Base-by-base conservation (phyloP, 192 early-diverging fungal genomes). In the Funneliformis geosporum region DNA sequence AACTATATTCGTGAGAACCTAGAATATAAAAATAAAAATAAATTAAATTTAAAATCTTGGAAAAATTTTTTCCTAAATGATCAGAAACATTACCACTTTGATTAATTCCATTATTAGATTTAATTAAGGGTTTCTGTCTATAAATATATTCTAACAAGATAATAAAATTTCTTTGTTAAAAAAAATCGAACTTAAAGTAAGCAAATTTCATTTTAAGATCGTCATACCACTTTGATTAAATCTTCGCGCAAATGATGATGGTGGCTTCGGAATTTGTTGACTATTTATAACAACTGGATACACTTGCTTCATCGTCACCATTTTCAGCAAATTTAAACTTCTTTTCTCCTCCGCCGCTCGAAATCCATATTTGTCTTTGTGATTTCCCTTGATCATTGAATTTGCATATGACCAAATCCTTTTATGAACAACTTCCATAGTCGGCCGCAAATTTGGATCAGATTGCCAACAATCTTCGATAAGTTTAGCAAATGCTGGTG, bases 381-480 rank as follows among this genome's bases (percentile, higher is more conserved):
- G 47, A 50, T 50, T 50, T 50, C 47, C 47, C 18, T 16, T 50
- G 18, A 50, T 50, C 47, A 50, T 50, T 50, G 47, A 50, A 50
- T 50, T 50, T 50, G 47, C 14, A 16, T 18, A 70, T 43, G 16
- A 18, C 39, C 27, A 70, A n/a, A 70, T 27, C 5, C 18, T 70
- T 6, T 27, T n/a, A n/a, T 9, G 28, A n/a, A 70, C 27, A 43
- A 21, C 6, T 40, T 27, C 68, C 18, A 39, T 39, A 0, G 28
- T 70, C 40, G 84, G 84, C 16, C 84, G 60, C 0, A 73, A 79
- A 21, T 28, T 21, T 9, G 84, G 84, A 28, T 85, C 82, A 11
- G 72, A 62, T 69, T 85, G 78, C 84, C 84, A 85, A 72, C 84
- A 85, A 50, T 73, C 65, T 28, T 79, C 66, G 46, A 83, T 83